These are phyloP conservation scores for Aciculoconidium aculeatum DNA, from an alignment of 805 yeast genomes.

Conservation along the genomic window DNA sequence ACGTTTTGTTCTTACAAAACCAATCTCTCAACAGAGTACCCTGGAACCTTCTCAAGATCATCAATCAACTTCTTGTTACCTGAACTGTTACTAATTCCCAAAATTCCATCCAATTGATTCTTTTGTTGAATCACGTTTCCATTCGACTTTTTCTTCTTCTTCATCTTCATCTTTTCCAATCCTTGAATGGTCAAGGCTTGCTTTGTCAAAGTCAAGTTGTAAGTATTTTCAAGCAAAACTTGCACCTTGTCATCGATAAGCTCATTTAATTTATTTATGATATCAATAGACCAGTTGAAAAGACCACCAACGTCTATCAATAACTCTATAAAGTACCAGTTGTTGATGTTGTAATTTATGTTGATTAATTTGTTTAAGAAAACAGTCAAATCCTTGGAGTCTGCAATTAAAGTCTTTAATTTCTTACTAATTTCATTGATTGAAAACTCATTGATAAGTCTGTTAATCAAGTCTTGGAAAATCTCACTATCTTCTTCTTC, in stretches of 20 bases:
- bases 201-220: slow-evolving; percentile 41
- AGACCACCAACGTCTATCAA: slow-evolving; percentile 72
- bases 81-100: slow-evolving; percentile 25
- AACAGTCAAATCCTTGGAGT: slow-evolving; percentile 29
- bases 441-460: slow-evolving; percentile 64
- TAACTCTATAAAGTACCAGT: slow-evolving; percentile 57
- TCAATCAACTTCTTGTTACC: slow-evolving; percentile 24
- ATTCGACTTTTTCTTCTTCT: slow-evolving; percentile 18
- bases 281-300: slow-evolving; percentile 54
- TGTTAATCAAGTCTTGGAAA: slow-evolving; percentile 58
- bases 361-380: slow-evolving; percentile 25
- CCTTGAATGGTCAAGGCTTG: slow-evolving; percentile 32
- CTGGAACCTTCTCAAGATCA: slow-evolving; percentile 41
- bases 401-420: slow-evolving; percentile 30
- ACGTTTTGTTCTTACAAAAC: slow-evolving; percentile 26
- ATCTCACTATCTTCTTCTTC: slow-evolving; percentile 33
- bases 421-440: slow-evolving; percentile 50
- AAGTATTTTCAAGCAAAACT: slow-evolving; percentile 36
- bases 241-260: slow-evolving; percentile 45
- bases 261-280: slow-evolving; percentile 39
- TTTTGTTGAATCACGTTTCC: slow-evolving; percentile 25
- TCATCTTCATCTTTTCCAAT: slow-evolving; percentile 19
- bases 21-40: slow-evolving; percentile 49
- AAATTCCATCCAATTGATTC: slow-evolving; percentile 28
- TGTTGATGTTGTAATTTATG: slow-evolving; percentile 43